Percentiles rank a stretch among this genome's conserved stretches.
Evolutionary conservation across 2,329 filamentous ascomycete species (phyloP).

Genomic region (Cryphonectria radicalis): DNA sequence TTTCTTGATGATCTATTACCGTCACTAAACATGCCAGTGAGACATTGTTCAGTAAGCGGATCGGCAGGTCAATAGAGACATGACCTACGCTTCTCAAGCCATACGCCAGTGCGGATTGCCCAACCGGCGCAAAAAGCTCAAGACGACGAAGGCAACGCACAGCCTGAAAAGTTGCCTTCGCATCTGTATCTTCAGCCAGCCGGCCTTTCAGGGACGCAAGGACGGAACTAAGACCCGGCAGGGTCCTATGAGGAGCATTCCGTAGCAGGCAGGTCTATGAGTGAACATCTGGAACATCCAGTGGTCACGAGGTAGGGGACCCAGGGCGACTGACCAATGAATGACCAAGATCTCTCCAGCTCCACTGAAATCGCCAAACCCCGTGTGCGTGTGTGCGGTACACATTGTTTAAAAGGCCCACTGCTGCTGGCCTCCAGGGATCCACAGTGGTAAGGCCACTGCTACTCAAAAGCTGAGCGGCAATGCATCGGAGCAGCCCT

Average conservation of each 20-base stretch:
- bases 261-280: slow-evolving; percentile 5
- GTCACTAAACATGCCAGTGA: slow-evolving; percentile 19
- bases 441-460: slow-evolving; percentile 8
- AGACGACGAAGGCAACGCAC: neutral
- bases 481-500: neutral
- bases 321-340: neutral
- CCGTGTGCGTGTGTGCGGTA: neutral
- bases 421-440: neutral
- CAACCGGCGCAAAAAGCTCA: neutral
- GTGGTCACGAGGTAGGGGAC: neutral
- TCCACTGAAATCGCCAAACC: neutral
- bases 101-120: neutral
- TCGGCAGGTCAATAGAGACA: too few relatives aligned
- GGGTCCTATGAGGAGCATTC: neutral
- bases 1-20: slow-evolving; percentile 9
- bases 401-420: neutral
- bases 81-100: neutral
- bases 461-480: slow-evolving; percentile 5
- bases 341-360: neutral
- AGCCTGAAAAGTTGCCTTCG: neutral
- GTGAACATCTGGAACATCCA: neutral
- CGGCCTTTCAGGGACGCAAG: neutral
- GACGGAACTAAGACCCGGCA: neutral
- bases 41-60: too few relatives aligned
- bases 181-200: neutral